These are phyloP conservation scores for Globisporangium nodosum DNA, from an alignment of 352 stramenopile species.

Conservation along the genomic window DNA sequence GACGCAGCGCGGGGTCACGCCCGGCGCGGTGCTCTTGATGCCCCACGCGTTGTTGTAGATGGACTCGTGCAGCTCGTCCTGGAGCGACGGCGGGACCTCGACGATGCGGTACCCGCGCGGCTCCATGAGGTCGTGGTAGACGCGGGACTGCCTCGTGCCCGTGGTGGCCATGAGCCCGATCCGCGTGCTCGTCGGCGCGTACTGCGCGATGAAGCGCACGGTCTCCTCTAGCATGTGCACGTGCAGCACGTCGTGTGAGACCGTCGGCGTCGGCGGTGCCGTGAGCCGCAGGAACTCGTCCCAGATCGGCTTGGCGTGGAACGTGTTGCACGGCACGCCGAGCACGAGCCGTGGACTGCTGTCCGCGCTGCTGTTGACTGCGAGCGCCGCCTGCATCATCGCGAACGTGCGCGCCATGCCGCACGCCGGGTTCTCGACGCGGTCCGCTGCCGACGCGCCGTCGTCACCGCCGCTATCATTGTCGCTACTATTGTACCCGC, in stretches of 20 bases:
- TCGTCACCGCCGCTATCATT: background rate
- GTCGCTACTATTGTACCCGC: conserved; percentile 1
- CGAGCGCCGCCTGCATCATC: conserved; percentile 55
- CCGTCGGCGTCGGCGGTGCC: conserved; percentile 2
- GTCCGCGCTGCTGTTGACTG: conserved; percentile 1
- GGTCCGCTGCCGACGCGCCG: background rate
- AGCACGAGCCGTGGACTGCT: conserved; percentile 37
- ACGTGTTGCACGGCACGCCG: conserved; percentile 72
- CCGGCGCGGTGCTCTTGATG: conserved; percentile 68
- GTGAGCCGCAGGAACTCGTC: conserved; percentile 59
- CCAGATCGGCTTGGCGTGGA: conserved; percentile 68
- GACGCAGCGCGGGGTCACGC: conserved; percentile 39
- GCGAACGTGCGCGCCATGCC: conserved; percentile 72
- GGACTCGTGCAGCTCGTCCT: conserved; percentile 63
- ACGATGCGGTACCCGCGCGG: conserved; percentile 50
- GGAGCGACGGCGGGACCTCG: conserved; percentile 38
- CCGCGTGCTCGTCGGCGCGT: conserved; percentile 34
- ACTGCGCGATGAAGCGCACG: conserved; percentile 43
- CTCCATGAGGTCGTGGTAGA: conserved; percentile 68
- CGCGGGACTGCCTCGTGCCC: conserved; percentile 47
- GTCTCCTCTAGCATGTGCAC: conserved; percentile 77
- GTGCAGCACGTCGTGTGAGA: conserved; percentile 13
- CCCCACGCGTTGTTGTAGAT: conserved; percentile 71
- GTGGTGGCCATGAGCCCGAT: conserved; percentile 70
- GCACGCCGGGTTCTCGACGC: conserved; percentile 60